Evolutionary conservation across 2,329 filamentous ascomycete genomes (phyloP).

Genomic region (Penicillium concentricum): DNA sequence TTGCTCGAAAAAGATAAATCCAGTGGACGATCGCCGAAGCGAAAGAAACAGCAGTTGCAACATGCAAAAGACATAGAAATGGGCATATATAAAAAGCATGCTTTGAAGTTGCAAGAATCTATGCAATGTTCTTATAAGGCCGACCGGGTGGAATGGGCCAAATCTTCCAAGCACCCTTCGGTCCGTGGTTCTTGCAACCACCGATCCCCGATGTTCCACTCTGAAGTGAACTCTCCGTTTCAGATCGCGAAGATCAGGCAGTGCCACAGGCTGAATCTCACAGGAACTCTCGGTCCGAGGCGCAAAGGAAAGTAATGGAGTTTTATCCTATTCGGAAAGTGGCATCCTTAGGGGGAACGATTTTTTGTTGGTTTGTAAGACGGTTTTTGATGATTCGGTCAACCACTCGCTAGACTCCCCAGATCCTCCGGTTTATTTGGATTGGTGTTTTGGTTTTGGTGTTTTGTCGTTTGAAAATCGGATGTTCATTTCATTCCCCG

Average conservation of each 20-base stretch:
- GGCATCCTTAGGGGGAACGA: not conserved
- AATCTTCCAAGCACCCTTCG: not conserved
- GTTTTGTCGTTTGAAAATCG: not conserved
- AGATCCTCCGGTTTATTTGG: not conserved
- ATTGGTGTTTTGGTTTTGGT: not conserved
- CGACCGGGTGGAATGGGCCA: not conserved
- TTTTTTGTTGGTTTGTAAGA: not conserved
- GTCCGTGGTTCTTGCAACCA: not conserved
- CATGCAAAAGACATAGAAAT: not conserved
- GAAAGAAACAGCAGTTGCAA: not conserved
- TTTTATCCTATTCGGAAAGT: not conserved
- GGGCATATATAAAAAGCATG: not conserved
- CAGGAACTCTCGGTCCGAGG: not conserved
- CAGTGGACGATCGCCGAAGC: not conserved
- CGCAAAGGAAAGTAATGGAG: not conserved
- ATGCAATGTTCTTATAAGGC: not conserved
- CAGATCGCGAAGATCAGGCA: not conserved
- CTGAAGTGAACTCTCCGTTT: no score
- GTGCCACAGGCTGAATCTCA: not conserved
- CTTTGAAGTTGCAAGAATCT: not conserved
- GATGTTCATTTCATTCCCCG: constrained; percentile 38
- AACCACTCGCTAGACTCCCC: not conserved
- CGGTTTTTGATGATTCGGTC: not conserved
- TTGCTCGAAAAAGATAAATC: no score
- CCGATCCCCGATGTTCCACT: not conserved